Conservation (phyloP, 805 yeast genomes). For the Clavispora vitiphila region DNA sequence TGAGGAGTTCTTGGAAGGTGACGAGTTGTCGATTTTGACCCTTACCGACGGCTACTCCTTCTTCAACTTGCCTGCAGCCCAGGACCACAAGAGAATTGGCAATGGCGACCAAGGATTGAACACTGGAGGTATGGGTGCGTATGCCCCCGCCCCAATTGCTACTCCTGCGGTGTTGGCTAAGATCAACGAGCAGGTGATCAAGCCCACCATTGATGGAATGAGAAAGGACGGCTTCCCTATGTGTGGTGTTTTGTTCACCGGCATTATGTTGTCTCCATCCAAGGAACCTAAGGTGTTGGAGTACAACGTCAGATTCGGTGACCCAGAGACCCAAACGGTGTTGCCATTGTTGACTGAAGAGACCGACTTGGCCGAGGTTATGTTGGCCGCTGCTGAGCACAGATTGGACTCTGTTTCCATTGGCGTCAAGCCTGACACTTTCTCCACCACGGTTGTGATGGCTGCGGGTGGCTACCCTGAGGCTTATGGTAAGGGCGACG, state of each 20-base stretch:
- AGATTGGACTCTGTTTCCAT: constrained; percentile 78
- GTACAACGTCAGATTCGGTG: constrained; percentile 97
- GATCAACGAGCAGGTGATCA: constrained; percentile 71
- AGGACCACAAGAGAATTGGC: constrained; percentile 94
- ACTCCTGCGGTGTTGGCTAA: constrained; percentile 65
- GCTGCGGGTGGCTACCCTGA: constrained; percentile 98
- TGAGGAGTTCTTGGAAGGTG: constrained; percentile 95
- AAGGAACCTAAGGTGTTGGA: constrained; percentile 92
- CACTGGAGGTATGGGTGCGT: constrained; percentile 99
- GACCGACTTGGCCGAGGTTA: constrained; percentile 89
- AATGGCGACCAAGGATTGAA: constrained; percentile 91
- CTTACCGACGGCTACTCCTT: constrained; percentile 90
- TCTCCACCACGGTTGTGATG: constrained; percentile 88
- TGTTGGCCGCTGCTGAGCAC: constrained; percentile 92
- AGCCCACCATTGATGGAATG: constrained; percentile 95
- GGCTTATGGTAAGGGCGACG: constrained; percentile 78
- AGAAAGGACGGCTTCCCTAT: constrained; percentile 92
- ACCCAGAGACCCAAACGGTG: constrained; percentile 98
- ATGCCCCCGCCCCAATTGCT: constrained; percentile 96
- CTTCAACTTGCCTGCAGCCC: constrained; percentile 92
- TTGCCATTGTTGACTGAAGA: constrained; percentile 76
- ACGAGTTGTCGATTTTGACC: constrained; percentile 89
- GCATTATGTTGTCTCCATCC: constrained; percentile 79
- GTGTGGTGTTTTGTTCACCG: constrained; percentile 93
- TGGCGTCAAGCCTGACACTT: constrained; percentile 50